Conservation (phyloP, 169 alveolate species). For the Neospora caninum region DNA sequence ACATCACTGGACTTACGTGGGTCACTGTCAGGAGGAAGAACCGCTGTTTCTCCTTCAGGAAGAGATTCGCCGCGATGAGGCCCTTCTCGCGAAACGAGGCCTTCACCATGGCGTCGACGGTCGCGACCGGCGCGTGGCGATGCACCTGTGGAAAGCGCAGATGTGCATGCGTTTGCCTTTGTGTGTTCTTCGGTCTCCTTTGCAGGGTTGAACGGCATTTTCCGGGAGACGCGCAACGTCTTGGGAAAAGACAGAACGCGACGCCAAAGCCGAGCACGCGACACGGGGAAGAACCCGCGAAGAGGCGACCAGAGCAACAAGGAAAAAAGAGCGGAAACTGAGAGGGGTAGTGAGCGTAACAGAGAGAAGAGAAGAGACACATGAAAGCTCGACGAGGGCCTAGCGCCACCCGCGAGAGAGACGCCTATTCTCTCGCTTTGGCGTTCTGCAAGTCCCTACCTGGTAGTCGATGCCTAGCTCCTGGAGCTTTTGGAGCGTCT, state of each 20-base stretch:
- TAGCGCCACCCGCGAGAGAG: too few relatives aligned
- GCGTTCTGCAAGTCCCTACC: neutral
- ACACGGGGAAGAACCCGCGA: too few relatives aligned
- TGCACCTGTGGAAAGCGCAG: conserved; percentile 59
- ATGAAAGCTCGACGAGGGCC: too few relatives aligned
- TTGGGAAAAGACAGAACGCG: too few relatives aligned
- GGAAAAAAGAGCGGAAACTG: too few relatives aligned
- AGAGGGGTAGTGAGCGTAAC: too few relatives aligned
- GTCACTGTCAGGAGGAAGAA: conserved; percentile 71
- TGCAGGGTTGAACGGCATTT: too few relatives aligned
- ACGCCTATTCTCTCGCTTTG: too few relatives aligned
- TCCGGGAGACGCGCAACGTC: too few relatives aligned
- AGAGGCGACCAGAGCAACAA: too few relatives aligned
- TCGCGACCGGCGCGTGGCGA: conserved; percentile 65
- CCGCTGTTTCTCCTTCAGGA: conserved; percentile 74
- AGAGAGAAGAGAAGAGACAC: neutral
- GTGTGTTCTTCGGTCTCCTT: too few relatives aligned
- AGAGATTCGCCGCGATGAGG: conserved; percentile 69
- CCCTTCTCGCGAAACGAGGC: conserved; percentile 58
- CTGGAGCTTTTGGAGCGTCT: neutral
- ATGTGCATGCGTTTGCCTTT: neutral
- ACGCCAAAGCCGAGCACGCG: too few relatives aligned
- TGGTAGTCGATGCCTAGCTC: neutral
- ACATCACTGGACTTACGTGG: conserved; percentile 12
- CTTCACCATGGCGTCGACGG: conserved; percentile 66